Conservation (phyloP, 176 grass and related monocot species). For the Triticum urartu region DNA sequence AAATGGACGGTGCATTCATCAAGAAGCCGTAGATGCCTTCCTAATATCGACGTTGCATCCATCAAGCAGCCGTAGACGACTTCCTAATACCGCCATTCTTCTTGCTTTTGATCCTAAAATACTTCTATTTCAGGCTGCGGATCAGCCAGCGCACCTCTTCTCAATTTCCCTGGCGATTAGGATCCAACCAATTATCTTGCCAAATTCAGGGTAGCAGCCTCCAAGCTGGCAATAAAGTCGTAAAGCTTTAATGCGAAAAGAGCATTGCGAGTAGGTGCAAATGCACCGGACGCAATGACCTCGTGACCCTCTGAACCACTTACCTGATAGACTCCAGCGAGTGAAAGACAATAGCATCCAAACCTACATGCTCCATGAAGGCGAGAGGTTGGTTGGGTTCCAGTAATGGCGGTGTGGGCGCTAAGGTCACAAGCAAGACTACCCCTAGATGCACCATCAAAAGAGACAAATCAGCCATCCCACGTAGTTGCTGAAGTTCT, state of each 20-base stretch:
- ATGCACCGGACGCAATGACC: background rate
- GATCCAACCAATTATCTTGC: background rate
- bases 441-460: background rate
- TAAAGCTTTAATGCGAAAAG: background rate
- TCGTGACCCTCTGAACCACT: background rate
- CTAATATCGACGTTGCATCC: background rate
- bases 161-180: background rate
- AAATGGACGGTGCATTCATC: background rate
- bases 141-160: background rate
- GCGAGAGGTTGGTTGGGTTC: background rate
- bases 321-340: background rate
- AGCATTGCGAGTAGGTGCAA: background rate
- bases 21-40: background rate
- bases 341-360: background rate
- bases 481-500: background rate
- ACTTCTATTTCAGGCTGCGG: background rate
- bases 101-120: background rate
- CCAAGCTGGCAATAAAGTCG: background rate
- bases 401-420: background rate
- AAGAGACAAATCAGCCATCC: background rate
- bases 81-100: background rate
- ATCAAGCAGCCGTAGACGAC: background rate
- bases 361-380: background rate
- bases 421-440: background rate
- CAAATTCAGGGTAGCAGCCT: background rate